phyloP scores from a whole-genome alignment of 257 asterid species.

The Galeopsis tetrahit region DNA sequence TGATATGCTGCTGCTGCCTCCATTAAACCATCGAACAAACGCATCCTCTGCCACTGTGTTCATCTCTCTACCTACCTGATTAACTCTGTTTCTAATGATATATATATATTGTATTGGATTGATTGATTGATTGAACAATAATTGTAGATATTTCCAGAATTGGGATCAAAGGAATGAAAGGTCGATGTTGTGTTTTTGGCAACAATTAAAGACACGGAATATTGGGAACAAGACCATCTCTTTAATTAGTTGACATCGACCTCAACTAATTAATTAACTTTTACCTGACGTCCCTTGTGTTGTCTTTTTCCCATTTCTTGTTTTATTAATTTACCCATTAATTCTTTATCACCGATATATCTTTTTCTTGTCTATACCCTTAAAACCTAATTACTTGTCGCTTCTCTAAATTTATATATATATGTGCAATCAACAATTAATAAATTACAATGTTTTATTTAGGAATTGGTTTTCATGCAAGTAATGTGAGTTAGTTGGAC shows the following conservation, averaged over 20 bases:
- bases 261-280: too few species aligned
- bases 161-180: slow-evolving; percentile 25
- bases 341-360: neutral
- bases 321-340: neutral
- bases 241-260: too few species aligned
- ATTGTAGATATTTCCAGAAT: slow-evolving; percentile 16
- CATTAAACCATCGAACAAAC: slow-evolving; percentile 35
- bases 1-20: slow-evolving; percentile 25
- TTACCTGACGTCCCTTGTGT: too few species aligned
- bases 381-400: too few species aligned
- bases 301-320: neutral
- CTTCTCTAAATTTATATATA: too few species aligned
- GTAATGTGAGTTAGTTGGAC: too few species aligned
- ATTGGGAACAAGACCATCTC: too few species aligned
- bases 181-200: neutral
- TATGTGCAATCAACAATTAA: too few species aligned
- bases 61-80: too few species aligned
- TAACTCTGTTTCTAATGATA: neutral
- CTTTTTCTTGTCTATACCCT: neutral
- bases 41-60: slow-evolving; percentile 45
- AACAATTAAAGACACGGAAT: too few species aligned
- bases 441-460: too few species aligned
- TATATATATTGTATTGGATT: neutral
- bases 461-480: too few species aligned
- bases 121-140: neutral